Base-by-base conservation (phyloP, 164 flowering plant species). In the Houttuynia cordata region DNA sequence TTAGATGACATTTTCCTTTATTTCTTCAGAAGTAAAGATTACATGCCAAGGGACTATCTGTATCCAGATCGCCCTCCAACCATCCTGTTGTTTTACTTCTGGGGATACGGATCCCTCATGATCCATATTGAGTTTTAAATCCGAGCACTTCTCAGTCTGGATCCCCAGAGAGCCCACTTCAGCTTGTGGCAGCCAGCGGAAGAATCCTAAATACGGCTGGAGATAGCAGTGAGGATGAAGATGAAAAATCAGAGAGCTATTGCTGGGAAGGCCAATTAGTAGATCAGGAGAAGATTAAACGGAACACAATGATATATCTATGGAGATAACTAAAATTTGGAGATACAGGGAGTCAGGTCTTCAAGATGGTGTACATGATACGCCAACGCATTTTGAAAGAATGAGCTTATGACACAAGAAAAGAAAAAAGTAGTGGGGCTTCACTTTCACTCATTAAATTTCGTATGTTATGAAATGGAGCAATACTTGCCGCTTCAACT, bases 121-220 rank as follows among this genome's bases (percentile, higher is more conserved):
- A 76, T 62, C 79, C 81, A 41, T 74, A 58, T 57, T 75, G 71
- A 13, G 69, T 74, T 19, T 78, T 85, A 8, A 87, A 81, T 62
- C 71, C 70, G 1, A 74, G 76, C 67, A 73, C 63, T 67, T 75
- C 84, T 9, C 79, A 75, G 45, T 82, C 87, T 49, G 80, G 70
- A 40, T 88, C 96, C 37, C 98, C 98, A 1, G 77, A 82, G 64
- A 85, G 94, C 30, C 97, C 96, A 1, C 82, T 91, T 8, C 96
- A 84, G 62, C 67, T 91, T 23, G 63, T 69, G 0, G 71, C 63
- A 40, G 64, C 63, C 21, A 56, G 69, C 23, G 68, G 75, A 45
- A 80, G 75, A 56, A 69, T 79, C 63, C 76, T 81, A 4, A 66
- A 73, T 40, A 72, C 81, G 4, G 86, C 80, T 14, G 81, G 78